Percentiles rank a stretch among this genome's conserved stretches.
Evolutionary conservation across 2,329 filamentous ascomycete species (phyloP).

Genomic region (Shiraia sp.): DNA sequence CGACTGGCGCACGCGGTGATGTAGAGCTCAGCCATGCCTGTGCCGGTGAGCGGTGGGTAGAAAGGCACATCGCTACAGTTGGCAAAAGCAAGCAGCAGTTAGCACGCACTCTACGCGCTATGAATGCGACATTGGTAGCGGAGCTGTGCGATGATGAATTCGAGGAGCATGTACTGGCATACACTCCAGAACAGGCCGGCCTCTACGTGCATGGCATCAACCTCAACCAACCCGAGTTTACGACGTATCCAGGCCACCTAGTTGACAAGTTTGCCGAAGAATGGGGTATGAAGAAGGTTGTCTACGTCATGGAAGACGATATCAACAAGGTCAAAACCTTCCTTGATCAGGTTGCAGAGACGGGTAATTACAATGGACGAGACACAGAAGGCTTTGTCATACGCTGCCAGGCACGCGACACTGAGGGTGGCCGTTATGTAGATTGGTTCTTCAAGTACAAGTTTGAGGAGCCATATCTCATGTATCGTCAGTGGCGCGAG

Average conservation of each 20-base stretch:
- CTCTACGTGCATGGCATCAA: conserved; percentile 97
- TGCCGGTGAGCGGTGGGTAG: conserved; percentile 80
- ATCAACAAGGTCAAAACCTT: conserved; percentile 76
- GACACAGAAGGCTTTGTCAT: conserved; percentile 98
- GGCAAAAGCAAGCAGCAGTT: conserved; percentile 81
- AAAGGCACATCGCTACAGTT: conserved; percentile 74
- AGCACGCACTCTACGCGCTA: conserved; percentile 71
- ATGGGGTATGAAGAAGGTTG: conserved; percentile 93
- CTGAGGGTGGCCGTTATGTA: conserved; percentile 60
- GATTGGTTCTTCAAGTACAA: conserved; percentile 99
- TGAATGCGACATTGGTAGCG: conserved; percentile 92
- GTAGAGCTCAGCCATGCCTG: conserved; percentile 76
- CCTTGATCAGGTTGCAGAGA: conserved; percentile 82
- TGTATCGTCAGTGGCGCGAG: conserved; percentile 99
- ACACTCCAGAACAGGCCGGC: conserved; percentile 78
- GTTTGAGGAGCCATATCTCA: conserved; percentile 97
- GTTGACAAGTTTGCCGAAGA: conserved; percentile 87
- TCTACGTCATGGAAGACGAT: conserved; percentile 76
- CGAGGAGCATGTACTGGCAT: conserved; percentile 94
- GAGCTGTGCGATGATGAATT: conserved; percentile 96
- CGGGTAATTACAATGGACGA: conserved; percentile 84
- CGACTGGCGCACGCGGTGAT: conserved; percentile 79
- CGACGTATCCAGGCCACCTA: conserved; percentile 78
- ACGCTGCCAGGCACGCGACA: conserved; percentile 72
- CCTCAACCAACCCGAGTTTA: conserved; percentile 89